A percentile compares a stretch with the other conserved stretches of the same genome.
These are phyloP conservation scores for Cryptococcus sp. DNA, from an alignment of 1,284 basidiomycete genomes.

Conservation along the genomic window DNA sequence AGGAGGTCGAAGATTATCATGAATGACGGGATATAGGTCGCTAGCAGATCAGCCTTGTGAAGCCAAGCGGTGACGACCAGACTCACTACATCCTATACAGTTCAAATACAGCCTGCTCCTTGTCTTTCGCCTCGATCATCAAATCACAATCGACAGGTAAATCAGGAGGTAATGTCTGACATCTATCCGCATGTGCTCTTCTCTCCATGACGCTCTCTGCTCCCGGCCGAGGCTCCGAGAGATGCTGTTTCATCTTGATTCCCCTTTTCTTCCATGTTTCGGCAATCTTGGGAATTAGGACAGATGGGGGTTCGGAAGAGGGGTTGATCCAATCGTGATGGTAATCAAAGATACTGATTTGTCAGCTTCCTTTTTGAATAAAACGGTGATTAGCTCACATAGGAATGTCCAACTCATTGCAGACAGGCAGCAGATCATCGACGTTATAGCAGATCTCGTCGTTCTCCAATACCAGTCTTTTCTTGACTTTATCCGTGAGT, in stretches of 20 bases:
- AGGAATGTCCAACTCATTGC: slow-evolving; percentile 77
- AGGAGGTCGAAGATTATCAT: slow-evolving; percentile 58
- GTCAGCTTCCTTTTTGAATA: not conserved
- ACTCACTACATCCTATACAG: slow-evolving; percentile 67
- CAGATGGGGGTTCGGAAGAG: slow-evolving; percentile 37
- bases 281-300: slow-evolving; percentile 57
- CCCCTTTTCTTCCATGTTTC: slow-evolving; percentile 69
- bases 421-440: slow-evolving; percentile 76
- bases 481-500: slow-evolving; percentile 62
- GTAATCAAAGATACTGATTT: slow-evolving; percentile 37
- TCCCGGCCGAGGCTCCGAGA: slow-evolving; percentile 72
- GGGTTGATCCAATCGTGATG: slow-evolving; percentile 69
- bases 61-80: not conserved
- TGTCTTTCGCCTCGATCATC: slow-evolving; percentile 69
- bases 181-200: slow-evolving; percentile 71
- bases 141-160: slow-evolving; percentile 71
- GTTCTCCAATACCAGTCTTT: slow-evolving; percentile 79
- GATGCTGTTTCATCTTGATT: slow-evolving; percentile 82
- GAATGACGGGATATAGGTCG: slow-evolving; percentile 60
- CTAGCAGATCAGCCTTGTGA: slow-evolving; percentile 8
- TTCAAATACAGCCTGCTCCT: slow-evolving; percentile 83
- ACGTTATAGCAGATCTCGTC: slow-evolving; percentile 90
- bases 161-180: slow-evolving; percentile 27
- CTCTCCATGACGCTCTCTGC: slow-evolving; percentile 73
- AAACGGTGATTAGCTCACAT: slow-evolving; percentile 51